These are phyloP conservation scores for Lobosporangium transversale DNA, from an alignment of 192 early-diverging fungal genomes.

Conservation along the genomic window DNA sequence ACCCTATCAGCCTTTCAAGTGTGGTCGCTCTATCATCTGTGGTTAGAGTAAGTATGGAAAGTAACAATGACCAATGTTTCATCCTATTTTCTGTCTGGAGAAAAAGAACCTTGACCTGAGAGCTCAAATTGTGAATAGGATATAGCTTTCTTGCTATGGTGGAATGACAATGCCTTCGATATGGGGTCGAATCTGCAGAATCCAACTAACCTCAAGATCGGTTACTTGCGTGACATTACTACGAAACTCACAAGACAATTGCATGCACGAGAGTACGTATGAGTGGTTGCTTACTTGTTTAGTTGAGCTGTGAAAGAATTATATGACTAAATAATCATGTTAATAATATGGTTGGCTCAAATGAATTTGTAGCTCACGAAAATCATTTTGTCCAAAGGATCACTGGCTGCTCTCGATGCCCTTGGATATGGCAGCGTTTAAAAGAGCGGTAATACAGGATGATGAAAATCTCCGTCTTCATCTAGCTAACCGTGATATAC, in stretches of 20 bases:
- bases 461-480: constrained; percentile 57
- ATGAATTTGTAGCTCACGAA: constrained; percentile 61
- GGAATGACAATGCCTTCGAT: constrained; percentile 64
- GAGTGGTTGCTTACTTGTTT: neutral
- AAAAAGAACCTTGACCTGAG: no score
- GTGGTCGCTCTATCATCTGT: constrained; percentile 62
- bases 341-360: no score
- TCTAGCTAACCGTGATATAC: constrained; percentile 18
- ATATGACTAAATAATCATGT: no score
- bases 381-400: constrained; percentile 70
- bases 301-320: no score
- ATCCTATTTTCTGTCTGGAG: no score
- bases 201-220: constrained; percentile 54
- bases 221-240: constrained; percentile 67
- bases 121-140: no score
- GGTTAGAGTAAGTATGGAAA: constrained; percentile 61
- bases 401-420: constrained; percentile 73
- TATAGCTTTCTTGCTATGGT: constrained; percentile 79
- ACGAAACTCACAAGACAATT: constrained; percentile 79
- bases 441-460: constrained; percentile 63
- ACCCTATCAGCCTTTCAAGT: constrained; percentile 61
- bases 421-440: constrained; percentile 69
- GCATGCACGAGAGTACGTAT: constrained; percentile 75
- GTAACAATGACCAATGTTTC: neutral
- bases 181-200: constrained; percentile 29